phyloP scores from a whole-genome alignment of 805 yeast species.

The Monosporozyma yasuniensis region DNA sequence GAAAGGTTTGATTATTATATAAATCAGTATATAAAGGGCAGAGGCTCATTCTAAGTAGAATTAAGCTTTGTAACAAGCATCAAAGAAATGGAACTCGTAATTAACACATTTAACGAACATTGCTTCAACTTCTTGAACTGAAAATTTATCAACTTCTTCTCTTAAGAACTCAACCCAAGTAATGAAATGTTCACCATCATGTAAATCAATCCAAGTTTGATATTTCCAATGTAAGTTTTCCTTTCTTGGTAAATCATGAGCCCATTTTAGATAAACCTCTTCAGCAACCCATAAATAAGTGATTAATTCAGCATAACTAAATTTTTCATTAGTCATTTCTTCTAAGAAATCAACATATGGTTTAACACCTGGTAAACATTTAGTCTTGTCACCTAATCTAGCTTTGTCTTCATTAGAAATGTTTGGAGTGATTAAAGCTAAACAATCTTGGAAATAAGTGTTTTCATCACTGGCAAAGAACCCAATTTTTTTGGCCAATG shows the following conservation, averaged over 20 bases:
- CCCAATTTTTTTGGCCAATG: slow-evolving; percentile 43
- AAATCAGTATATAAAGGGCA: slow-evolving; percentile 5
- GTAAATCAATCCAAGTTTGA: slow-evolving; percentile 45
- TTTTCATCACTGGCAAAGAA: slow-evolving; percentile 42
- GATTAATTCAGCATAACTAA: slow-evolving; percentile 34
- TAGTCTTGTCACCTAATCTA: slow-evolving; percentile 6
- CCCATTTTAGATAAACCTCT: slow-evolving; percentile 45
- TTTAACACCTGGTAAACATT: slow-evolving; percentile 28
- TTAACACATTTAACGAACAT: slow-evolving; percentile 31
- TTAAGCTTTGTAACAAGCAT: slow-evolving; percentile 35
- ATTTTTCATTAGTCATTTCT: slow-evolving; percentile 24
- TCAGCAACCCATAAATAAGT: slow-evolving; percentile 42
- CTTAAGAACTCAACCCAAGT: slow-evolving; percentile 41
- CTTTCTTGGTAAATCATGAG: slow-evolving; percentile 31
- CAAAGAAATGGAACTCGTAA: slow-evolving; percentile 39
- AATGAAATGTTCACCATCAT: slow-evolving; percentile 40
- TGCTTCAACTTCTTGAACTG: neutral
- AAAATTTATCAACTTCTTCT: slow-evolving; percentile 34
- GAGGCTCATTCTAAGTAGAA: neutral
- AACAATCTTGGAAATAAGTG: slow-evolving; percentile 35
- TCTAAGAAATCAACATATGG: slow-evolving; percentile 32
- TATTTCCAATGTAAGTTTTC: slow-evolving; percentile 36
- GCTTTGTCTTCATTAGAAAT: slow-evolving; percentile 10
- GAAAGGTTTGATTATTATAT: slow-evolving; percentile 31
- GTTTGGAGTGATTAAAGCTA: slow-evolving; percentile 18